phyloP scores from a whole-genome alignment of 2,329 filamentous ascomycete genomes.

The Sporothrix pallida region DNA sequence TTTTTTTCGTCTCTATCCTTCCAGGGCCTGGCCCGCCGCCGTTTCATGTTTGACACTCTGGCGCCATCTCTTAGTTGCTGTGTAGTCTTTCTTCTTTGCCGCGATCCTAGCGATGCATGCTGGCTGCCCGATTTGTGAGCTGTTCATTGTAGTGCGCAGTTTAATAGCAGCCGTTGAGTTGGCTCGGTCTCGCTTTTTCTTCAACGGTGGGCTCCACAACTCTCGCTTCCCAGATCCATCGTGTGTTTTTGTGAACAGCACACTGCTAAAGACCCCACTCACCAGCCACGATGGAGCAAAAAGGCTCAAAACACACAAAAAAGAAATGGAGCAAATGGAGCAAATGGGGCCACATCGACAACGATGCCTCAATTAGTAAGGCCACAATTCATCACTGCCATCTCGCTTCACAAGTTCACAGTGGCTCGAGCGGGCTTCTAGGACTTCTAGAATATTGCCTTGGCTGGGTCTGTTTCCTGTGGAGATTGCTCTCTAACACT shows the following conservation, averaged over 20 bases:
- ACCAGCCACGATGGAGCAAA: slow-evolving; percentile 9
- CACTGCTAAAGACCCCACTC: background rate
- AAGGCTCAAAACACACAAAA: background rate
- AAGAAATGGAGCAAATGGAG: background rate
- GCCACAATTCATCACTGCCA: background rate
- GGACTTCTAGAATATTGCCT: slow-evolving; percentile 4
- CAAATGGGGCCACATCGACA: background rate
- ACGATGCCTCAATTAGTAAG: background rate
- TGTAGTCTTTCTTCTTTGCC: background rate
- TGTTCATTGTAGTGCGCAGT: background rate
- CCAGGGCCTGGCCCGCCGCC: slow-evolving; percentile 18
- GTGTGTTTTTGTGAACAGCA: background rate
- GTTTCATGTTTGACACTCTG: slow-evolving; percentile 20
- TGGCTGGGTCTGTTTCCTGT: background rate
- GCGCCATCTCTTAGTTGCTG: background rate
- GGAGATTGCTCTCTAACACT: slow-evolving; percentile 1
- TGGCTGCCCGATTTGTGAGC: too few relatives aligned
- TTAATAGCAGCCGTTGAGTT: slow-evolving; percentile 8
- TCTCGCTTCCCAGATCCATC: background rate
- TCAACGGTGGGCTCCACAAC: background rate
- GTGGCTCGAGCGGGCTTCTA: background rate
- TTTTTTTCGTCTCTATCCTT: background rate
- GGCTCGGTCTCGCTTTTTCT: background rate
- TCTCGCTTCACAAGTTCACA: background rate
- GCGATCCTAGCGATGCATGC: too few relatives aligned